Evolutionary conservation across 441 rosid species (phyloP).

Genomic region (Brassica hybrid): DNA sequence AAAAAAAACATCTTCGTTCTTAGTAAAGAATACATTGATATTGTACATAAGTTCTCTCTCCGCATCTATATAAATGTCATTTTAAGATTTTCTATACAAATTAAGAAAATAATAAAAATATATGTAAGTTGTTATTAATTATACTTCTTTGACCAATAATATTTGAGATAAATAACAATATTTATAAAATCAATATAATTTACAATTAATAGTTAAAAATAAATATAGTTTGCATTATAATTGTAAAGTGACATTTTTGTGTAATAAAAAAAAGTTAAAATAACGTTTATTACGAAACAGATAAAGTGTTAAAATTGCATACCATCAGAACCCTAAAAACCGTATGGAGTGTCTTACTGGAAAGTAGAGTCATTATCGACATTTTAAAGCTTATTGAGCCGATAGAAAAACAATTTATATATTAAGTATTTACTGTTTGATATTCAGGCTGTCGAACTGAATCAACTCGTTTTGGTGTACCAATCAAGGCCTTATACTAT

Average conservation of each 20-base stretch:
- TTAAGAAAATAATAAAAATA: too few relatives aligned
- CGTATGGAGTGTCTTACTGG: constrained; percentile 71
- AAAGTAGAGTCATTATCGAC: constrained; percentile 30
- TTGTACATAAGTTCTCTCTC: background rate
- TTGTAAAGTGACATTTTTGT: too few relatives aligned
- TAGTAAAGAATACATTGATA: constrained; percentile 22
- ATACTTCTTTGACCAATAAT: too few relatives aligned
- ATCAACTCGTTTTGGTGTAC: background rate
- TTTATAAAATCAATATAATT: too few relatives aligned
- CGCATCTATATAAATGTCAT: too few relatives aligned
- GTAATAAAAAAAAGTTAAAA: too few relatives aligned
- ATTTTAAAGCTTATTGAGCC: constrained; percentile 12
- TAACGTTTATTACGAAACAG: too few relatives aligned
- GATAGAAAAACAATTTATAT: constrained; percentile 17
- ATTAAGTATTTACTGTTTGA: background rate
- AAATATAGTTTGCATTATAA: too few relatives aligned
- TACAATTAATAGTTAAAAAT: background rate
- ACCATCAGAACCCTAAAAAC: constrained; percentile 34
- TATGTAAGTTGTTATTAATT: too few relatives aligned
- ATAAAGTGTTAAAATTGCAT: background rate
- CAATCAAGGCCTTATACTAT: background rate
- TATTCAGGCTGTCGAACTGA: constrained; percentile 12
- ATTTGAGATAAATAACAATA: too few relatives aligned
- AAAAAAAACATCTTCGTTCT: constrained; percentile 34
- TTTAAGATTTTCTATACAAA: too few relatives aligned